A percentile compares a stretch with the other conserved stretches of the same genome.
Evolutionary conservation across 768 basidiomycete species (phyloP).

Genomic region (Nidularia pulvinata): DNA sequence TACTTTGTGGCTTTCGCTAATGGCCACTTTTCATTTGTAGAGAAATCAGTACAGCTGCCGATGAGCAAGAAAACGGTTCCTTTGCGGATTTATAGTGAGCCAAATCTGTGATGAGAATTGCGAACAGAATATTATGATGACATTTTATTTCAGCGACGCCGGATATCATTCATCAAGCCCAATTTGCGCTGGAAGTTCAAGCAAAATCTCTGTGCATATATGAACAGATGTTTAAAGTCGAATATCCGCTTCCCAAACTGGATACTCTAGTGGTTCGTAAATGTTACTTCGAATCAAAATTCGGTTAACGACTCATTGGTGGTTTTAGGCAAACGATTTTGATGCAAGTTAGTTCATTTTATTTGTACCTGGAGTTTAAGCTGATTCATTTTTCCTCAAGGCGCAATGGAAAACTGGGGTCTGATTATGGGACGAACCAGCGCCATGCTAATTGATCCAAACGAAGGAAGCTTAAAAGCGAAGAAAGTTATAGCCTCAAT

Average conservation of each 20-base stretch:
- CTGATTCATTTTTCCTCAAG: slow-evolving; percentile 15
- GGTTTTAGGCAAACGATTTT: slow-evolving; percentile 72
- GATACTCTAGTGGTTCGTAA: slow-evolving; percentile 81
- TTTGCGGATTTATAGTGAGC: slow-evolving; percentile 78
- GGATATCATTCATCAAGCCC: slow-evolving; percentile 81
- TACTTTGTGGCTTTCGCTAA: slow-evolving; percentile 91
- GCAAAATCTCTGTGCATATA: slow-evolving; percentile 83
- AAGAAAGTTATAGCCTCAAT: slow-evolving; percentile 79
- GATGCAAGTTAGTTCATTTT: slow-evolving; percentile 30
- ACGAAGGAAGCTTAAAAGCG: slow-evolving; percentile 66
- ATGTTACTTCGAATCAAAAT: slow-evolving; percentile 1
- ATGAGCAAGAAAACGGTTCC: slow-evolving; percentile 81
- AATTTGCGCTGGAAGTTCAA: slow-evolving; percentile 89
- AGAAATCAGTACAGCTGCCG: slow-evolving; percentile 77
- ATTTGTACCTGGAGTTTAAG: too few species aligned
- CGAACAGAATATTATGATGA: not conserved
- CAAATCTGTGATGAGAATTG: not conserved
- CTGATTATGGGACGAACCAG: slow-evolving; percentile 89
- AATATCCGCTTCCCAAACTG: slow-evolving; percentile 92
- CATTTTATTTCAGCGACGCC: slow-evolving; percentile 54
- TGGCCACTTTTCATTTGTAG: slow-evolving; percentile 72
- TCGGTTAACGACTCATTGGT: not conserved
- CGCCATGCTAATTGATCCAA: slow-evolving; percentile 79
- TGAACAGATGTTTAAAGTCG: slow-evolving; percentile 90
- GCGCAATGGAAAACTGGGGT: slow-evolving; percentile 96